These are phyloP conservation scores for Xerocomellus chrysenteron DNA, from an alignment of 768 basidiomycete genomes.

Conservation along the genomic window DNA sequence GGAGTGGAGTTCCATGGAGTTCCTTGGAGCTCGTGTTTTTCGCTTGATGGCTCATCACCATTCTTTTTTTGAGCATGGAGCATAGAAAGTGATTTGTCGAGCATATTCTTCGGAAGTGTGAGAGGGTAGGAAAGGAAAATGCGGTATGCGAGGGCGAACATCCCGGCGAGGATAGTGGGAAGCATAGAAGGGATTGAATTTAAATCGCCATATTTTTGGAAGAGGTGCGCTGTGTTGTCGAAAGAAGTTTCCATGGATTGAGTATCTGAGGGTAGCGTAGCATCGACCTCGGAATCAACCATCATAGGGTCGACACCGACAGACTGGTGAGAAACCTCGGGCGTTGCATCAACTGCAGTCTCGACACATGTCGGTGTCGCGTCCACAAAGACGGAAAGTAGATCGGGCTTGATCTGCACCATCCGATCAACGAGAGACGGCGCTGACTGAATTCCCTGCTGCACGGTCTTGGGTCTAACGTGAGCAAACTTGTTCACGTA, in stretches of 20 bases:
- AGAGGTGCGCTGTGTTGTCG: slow-evolving; percentile 22
- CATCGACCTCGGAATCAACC: slow-evolving; percentile 36
- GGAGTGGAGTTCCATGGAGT: slow-evolving; percentile 24
- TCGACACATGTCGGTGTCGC: slow-evolving; percentile 50
- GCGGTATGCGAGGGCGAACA: slow-evolving; percentile 50
- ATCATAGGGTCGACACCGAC: slow-evolving; percentile 28
- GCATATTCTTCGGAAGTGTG: slow-evolving; percentile 44
- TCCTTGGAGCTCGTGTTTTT: slow-evolving; percentile 31
- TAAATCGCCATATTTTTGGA: slow-evolving; percentile 24
- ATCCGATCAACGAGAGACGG: slow-evolving; percentile 38
- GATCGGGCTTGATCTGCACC: slow-evolving; percentile 41
- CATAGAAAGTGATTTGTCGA: slow-evolving; percentile 37
- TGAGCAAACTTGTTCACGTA: slow-evolving; percentile 42
- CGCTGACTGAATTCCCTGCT: slow-evolving; percentile 38
- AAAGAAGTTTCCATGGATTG: slow-evolving; percentile 22
- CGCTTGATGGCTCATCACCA: slow-evolving; percentile 26
- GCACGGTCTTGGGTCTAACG: slow-evolving; percentile 37
- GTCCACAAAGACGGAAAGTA: slow-evolving; percentile 46
- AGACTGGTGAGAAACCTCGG: slow-evolving; percentile 32
- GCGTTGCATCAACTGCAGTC: slow-evolving; percentile 46
- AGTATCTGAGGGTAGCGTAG: slow-evolving; percentile 23
- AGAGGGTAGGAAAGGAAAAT: slow-evolving; percentile 51
- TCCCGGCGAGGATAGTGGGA: slow-evolving; percentile 30
- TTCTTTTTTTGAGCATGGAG: slow-evolving; percentile 31
- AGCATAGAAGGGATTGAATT: slow-evolving; percentile 33